These are phyloP conservation scores for Cyphellophora europaea DNA, from an alignment of 2,329 filamentous ascomycete genomes.

Conservation along the genomic window DNA sequence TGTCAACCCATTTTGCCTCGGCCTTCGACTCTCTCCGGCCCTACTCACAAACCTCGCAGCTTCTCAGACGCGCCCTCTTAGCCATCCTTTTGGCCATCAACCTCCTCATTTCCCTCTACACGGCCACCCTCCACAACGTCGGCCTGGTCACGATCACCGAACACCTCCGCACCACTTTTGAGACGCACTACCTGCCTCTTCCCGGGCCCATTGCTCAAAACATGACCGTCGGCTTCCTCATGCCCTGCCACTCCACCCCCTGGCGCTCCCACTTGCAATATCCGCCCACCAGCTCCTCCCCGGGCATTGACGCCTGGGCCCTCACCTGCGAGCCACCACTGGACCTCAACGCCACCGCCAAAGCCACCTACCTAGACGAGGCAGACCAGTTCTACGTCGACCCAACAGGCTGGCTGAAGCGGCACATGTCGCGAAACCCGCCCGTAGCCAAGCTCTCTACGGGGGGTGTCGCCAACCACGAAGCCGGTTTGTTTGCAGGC, in stretches of 20 bases:
- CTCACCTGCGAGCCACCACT: conserved; percentile 86
- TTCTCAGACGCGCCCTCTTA: conserved; percentile 44
- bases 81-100: conserved; percentile 56
- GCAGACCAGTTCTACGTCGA: conserved; percentile 80
- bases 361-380: conserved; percentile 70
- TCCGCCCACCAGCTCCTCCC: conserved; percentile 27
- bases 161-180: conserved; percentile 67
- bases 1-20: conserved; percentile 34
- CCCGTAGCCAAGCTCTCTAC: conserved; percentile 2
- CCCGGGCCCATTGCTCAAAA: conserved; percentile 21
- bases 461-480: conserved; percentile 6
- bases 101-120: conserved; percentile 61
- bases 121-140: conserved; percentile 67
- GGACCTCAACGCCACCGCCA: conserved; percentile 49
- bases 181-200: conserved; percentile 42
- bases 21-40: conserved; percentile 21
- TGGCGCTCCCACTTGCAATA: conserved; percentile 85
- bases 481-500: conserved; percentile 9
- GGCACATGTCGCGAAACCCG: conserved; percentile 36
- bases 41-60: conserved; percentile 16
- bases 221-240: conserved; percentile 66
- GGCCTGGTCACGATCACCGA: conserved; percentile 66
- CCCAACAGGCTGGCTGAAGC: conserved; percentile 48
- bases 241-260: conserved; percentile 91
- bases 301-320: conserved; percentile 65